Evolutionary conservation across 2,329 filamentous ascomycete genomes (phyloP).

Genomic region (Balansia obtecta): DNA sequence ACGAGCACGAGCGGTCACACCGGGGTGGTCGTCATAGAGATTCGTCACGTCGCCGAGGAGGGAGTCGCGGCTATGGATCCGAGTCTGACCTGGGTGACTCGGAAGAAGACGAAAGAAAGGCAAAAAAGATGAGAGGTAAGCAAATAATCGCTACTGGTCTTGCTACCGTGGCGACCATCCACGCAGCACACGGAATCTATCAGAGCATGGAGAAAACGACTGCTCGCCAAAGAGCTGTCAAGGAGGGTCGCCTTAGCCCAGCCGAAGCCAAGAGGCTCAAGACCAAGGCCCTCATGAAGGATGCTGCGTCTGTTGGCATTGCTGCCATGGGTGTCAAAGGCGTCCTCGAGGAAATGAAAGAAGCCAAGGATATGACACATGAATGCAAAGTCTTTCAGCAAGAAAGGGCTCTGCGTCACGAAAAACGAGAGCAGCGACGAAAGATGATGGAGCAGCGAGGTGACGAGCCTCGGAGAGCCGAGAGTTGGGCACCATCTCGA

Average conservation of each 20-base stretch:
- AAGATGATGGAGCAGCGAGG: conserved; percentile 14
- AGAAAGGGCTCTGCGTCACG: conserved; percentile 37
- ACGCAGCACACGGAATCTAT: conserved; percentile 47
- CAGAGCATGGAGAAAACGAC: conserved; percentile 45
- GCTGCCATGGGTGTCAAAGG: conserved; percentile 46
- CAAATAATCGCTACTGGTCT: conserved; percentile 44
- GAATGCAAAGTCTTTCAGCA: conserved; percentile 36
- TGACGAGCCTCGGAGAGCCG: conserved; percentile 28
- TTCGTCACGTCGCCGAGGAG: conserved; percentile 21
- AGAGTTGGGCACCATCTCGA: conserved; percentile 31
- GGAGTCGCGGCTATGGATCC: conserved; percentile 33
- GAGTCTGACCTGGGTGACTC: conserved; percentile 46
- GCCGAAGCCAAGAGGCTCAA: conserved; percentile 44
- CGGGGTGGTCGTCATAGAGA: conserved; percentile 27
- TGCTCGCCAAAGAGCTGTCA: conserved; percentile 39
- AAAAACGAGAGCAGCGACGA: conserved; percentile 29
- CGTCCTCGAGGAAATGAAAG: conserved; percentile 42
- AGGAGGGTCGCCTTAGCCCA: conserved; percentile 37
- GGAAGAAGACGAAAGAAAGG: conserved; percentile 40
- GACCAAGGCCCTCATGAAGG: conserved; percentile 42
- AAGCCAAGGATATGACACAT: conserved; percentile 36
- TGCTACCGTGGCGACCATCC: conserved; percentile 46
- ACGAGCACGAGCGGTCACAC: conserved; percentile 34
- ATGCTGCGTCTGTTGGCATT: conserved; percentile 46
- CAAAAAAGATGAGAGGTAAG: conserved; percentile 50